These are phyloP conservation scores for Phellopilus nigrolimitatus DNA, from an alignment of 1,284 basidiomycete species.

Conservation along the genomic window DNA sequence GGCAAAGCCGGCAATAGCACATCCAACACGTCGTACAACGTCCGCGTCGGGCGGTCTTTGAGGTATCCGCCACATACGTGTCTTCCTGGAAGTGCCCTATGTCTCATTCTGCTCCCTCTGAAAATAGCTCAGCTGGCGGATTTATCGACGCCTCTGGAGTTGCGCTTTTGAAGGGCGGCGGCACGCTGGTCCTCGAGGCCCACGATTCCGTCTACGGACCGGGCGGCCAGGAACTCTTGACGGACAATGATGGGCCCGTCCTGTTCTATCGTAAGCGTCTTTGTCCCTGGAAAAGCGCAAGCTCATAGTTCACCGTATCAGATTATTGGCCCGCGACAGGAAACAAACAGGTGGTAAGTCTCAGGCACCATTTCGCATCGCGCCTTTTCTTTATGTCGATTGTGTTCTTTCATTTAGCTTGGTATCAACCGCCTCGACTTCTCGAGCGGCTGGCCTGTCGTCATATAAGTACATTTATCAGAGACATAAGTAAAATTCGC, in stretches of 20 bases:
- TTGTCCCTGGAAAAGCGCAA: too few species aligned
- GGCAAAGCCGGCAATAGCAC: slow-evolving; percentile 50
- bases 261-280: slow-evolving; percentile 44
- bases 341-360: too few species aligned
- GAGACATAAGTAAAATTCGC: too few species aligned
- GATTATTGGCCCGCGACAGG: too few species aligned
- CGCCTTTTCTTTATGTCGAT: too few species aligned
- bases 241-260: slow-evolving; percentile 35
- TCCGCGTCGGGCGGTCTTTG: slow-evolving; percentile 47
- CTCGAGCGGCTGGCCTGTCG: too few species aligned
- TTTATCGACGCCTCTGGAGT: slow-evolving; percentile 41
- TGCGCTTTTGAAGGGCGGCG: slow-evolving; percentile 44
- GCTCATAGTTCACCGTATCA: too few species aligned
- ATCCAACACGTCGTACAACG: slow-evolving; percentile 52
- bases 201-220: slow-evolving; percentile 45
- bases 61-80: slow-evolving; percentile 32
- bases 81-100: too few species aligned
- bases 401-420: too few species aligned
- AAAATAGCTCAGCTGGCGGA: not conserved
- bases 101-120: not conserved
- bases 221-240: slow-evolving; percentile 39
- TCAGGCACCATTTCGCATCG: too few species aligned
- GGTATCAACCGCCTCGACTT: too few species aligned
- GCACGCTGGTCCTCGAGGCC: slow-evolving; percentile 45
- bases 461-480: too few species aligned